These are phyloP conservation scores for Orbilia ellipsospora DNA, from an alignment of 2,329 filamentous ascomycete species.

Conservation along the genomic window DNA sequence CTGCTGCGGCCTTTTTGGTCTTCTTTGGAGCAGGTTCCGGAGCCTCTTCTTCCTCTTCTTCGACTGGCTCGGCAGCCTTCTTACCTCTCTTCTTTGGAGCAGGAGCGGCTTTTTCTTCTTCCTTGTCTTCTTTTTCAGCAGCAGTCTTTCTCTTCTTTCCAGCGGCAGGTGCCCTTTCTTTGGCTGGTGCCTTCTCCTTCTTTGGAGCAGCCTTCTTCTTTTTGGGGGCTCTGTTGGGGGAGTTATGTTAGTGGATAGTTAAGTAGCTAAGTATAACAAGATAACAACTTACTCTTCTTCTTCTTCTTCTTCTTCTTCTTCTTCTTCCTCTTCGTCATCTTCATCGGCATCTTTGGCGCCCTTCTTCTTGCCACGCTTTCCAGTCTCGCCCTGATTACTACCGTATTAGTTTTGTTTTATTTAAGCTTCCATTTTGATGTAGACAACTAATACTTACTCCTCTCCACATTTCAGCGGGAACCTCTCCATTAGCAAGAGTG, in stretches of 20 bases:
- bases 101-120: slow-evolving; percentile 14
- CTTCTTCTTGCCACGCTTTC: slow-evolving; percentile 28
- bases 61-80: slow-evolving; percentile 25
- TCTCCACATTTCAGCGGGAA: slow-evolving; percentile 48
- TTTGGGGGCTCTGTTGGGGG: slow-evolving; percentile 30
- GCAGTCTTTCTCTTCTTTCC: slow-evolving; percentile 28
- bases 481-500: slow-evolving; percentile 43
- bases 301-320: slow-evolving; percentile 26
- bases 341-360: slow-evolving; percentile 23
- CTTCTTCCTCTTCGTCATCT: slow-evolving; percentile 25
- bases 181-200: slow-evolving; percentile 39
- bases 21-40: slow-evolving; percentile 24
- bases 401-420: too few relatives aligned
- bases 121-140: slow-evolving; percentile 18
- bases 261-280: neutral
- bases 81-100: slow-evolving; percentile 34
- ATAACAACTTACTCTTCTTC: slow-evolving; percentile 47
- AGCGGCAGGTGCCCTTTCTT: slow-evolving; percentile 26
- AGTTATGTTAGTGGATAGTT: neutral
- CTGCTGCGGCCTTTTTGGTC: slow-evolving; percentile 9
- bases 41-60: slow-evolving; percentile 14
- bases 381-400: slow-evolving; percentile 16
- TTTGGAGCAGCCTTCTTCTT: slow-evolving; percentile 41
- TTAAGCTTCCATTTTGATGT: too few relatives aligned
- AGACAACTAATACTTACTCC: slow-evolving; percentile 29